Base-by-base conservation (phyloP, 768 basidiomycete genomes). In the Phylloporus arenicola region DNA sequence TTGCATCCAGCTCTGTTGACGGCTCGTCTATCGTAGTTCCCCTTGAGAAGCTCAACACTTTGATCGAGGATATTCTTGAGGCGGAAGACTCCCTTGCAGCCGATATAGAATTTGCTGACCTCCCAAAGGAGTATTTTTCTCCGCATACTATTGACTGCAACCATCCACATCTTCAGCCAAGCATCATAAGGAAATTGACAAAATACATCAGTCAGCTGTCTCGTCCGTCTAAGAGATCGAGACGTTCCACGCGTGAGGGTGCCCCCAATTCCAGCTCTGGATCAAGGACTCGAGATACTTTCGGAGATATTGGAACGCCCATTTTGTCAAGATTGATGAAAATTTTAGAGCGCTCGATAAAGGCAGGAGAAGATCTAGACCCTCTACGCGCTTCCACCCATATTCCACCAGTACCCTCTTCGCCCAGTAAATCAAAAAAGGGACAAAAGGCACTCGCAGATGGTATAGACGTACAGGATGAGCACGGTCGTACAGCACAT, bases 1-100 rank as follows among this genome's bases (percentile, higher is more conserved):
- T 22, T 14, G 19, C 3, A 9, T 27, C 19, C 22, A 3, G 8
- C 1, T 2, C n/a, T 45, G 20, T 45, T 47, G 48, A 56, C 51
- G 31, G 35, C 14, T 5, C 34, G 7, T 19, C 45, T 19, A 39
- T 51, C 24, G 20, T 30, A 85, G 86, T 68, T 2, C 85, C 87
- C 0, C 66, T 88, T 4, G 86, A 93, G 60, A 94, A 88, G 64
- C 74, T 98, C 10, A 74, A 72, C 0, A 80, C 82, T 3, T 69
- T 91, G 16, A 71, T 95, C 1, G 89, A 92, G 55, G 92, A 95
- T 47, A 77, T 96, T 14, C 88, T 95, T 49, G 84, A 88, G 54
- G 83, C 87, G 0, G 84, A 89, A 57, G 92, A 93, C 61, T 64
- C 75, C 0, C 70, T 91, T 14, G 76, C 84, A 3, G 70, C 80